Percentiles rank a stretch among this genome's conserved stretches.
These are phyloP conservation scores for Tulasnella sp. DNA, from an alignment of 768 basidiomycete genomes.

Conservation along the genomic window DNA sequence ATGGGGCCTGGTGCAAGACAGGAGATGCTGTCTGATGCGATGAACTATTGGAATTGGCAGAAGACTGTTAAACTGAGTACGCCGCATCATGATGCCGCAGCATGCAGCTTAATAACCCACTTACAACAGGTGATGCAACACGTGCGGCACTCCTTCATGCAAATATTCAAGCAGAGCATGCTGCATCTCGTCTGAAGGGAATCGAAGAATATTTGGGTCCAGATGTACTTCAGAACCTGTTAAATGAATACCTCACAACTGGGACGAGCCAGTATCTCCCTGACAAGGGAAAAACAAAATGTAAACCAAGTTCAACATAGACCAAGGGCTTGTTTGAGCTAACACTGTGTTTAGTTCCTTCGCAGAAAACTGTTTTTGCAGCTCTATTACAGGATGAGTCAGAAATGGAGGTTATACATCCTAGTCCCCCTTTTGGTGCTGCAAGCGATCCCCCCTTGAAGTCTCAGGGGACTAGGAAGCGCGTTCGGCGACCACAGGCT, in stretches of 20 bases:
- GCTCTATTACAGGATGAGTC: too few species aligned
- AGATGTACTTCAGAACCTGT: not conserved
- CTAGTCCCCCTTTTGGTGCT: too few species aligned
- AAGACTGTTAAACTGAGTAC: not conserved
- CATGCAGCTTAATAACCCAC: not conserved
- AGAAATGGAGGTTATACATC: too few species aligned
- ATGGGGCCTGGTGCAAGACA: not conserved
- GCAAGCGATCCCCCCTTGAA: too few species aligned
- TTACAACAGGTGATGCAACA: not conserved
- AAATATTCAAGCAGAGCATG: not conserved
- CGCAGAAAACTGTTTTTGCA: too few species aligned
- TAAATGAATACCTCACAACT: not conserved
- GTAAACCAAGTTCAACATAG: not conserved
- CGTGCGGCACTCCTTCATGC: not conserved
- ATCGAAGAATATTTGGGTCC: not conserved
- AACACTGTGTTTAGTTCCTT: too few species aligned
- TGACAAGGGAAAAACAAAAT: not conserved
- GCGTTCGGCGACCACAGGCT: too few species aligned
- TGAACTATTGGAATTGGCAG: constrained; percentile 16
- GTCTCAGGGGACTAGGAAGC: too few species aligned
- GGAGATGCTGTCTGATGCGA: constrained; percentile 5
- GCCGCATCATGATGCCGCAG: not conserved
- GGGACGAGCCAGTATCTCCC: not conserved
- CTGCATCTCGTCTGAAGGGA: not conserved
- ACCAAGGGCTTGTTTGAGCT: too few species aligned